Evolutionary conservation across 306 rosid genomes (phyloP).

Genomic region (Vigna trinervia): DNA sequence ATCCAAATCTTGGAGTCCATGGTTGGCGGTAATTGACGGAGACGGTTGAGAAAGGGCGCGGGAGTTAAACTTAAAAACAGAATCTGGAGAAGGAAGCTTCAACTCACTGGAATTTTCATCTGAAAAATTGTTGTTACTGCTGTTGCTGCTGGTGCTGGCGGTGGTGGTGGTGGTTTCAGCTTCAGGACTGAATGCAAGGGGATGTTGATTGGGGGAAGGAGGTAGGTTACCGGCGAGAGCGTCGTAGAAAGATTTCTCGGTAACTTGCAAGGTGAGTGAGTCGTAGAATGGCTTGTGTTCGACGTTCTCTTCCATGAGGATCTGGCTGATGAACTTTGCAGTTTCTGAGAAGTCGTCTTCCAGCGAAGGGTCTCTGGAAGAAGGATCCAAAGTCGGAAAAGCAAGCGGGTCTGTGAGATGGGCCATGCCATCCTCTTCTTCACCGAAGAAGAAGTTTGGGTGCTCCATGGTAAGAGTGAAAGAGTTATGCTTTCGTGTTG

Average conservation of each 20-base stretch:
- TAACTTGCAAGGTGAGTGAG: conserved; percentile 59
- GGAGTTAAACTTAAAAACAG: conserved; percentile 46
- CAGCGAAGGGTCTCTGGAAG: conserved; percentile 3
- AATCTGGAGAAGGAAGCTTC: conserved; percentile 47
- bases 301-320: conserved; percentile 80
- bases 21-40: conserved; percentile 14
- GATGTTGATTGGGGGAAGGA: conserved; percentile 56
- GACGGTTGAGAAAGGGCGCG: conserved; percentile 41
- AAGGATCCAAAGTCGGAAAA: conserved; percentile 25
- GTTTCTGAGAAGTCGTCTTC: conserved; percentile 61
- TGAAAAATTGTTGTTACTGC: conserved; percentile 22
- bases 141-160: conserved; percentile 13
- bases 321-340: conserved; percentile 46
- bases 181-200: conserved; percentile 38
- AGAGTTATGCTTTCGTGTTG: no score
- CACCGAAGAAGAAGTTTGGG: no score
- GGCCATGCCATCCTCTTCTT: no score
- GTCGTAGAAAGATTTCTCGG: conserved; percentile 68
- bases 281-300: conserved; percentile 62
- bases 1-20: conserved; percentile 43
- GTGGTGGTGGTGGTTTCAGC: conserved; percentile 16
- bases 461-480: no score
- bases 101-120: conserved; percentile 48
- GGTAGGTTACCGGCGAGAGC: conserved; percentile 51
- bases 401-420: no score